Evolutionary conservation across 257 asterid genomes (phyloP), one percentile per base, ranked within the genome.

Genomic region (Solanum medicagineum): DNA sequence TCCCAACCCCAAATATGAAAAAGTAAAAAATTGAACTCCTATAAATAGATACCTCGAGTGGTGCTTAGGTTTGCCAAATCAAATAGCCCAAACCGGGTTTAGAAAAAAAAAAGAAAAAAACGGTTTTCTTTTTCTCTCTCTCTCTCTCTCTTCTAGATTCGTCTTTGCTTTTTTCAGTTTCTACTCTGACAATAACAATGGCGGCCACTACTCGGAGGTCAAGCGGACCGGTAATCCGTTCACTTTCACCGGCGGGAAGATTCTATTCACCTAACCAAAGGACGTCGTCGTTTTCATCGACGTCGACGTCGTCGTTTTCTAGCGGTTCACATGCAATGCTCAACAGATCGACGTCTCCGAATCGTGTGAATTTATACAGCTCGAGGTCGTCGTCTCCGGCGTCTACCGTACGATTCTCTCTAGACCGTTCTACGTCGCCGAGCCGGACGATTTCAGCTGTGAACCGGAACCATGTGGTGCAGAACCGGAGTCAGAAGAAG

Each of bases 1-100:
- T 24, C 49, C 81, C 60, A 44, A 51, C 51, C 62, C 44, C 45
- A 49, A 71, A 24, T n/a, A 45, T 0, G 42, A 8, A 51, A 77
- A 14, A 24, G 1, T 3, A 1, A 29, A 59, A 65, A 77, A 9
- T 14, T 79, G 15, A 13, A 0, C 8, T 63, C 15, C 94, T 93
- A 93, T 93, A 94, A 90, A 94, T 93, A 86, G 54, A 13, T n/a
- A 4, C 87, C 91, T 84, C 44, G 86, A 88, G 86, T 75, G 8
- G 12, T 69, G 90, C 53, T 7, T 2, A 45, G 7, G 93, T 92
- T 91, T 91, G 89, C 91, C 92, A 85, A 73, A 85, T 81, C 88
- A 84, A 87, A 63, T 59, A 57, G 87, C 84, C 85, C 83, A 82
- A 65, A 85, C 14, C 65, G 10, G 54, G 14, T 14, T 36, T 60